Evolutionary conservation across 1,139 yeast genomes (phyloP), one percentile per base, ranked within the genome.

Genomic region (Taiozyma sp.): DNA sequence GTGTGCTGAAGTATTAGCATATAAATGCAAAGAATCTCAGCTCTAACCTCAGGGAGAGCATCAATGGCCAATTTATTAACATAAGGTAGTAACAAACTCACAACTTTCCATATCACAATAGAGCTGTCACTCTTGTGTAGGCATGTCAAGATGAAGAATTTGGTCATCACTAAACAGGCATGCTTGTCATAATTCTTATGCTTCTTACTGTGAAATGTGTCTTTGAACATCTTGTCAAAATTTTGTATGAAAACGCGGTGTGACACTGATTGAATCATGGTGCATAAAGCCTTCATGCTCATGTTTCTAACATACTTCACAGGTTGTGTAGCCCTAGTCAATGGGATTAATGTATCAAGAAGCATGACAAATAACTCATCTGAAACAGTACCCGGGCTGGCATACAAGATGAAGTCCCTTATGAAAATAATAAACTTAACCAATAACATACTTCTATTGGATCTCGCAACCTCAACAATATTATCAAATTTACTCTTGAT

Each of bases 351-450:
- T 2, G 54, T 29, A 41, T 60, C 62, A 4, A 59, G 7, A n/a
- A 60, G 46, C 2, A 42, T 51, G 9, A 51, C 41, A 30, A 50
- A 57, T 22, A 49, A 50, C 14, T 56, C 60, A 34, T 48, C 50
- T 1, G 48, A 43, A 34, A 55, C 42, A 2, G 49, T 48, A 8
- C 53, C 36, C 4, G 57, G 41, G 16, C 24, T 38, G 12, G 41
- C 61, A 50, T 52, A 62, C 46, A 51, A 57, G 3, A 57, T 58
- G 41, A 58, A 47, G 32, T 63, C 65, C 46, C 65, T 56, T 4
- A 57, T 36, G 43, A 63, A 61, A 4, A 61, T 30, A 6, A 63
- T 57, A 1, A 52, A 48, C 43, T 56, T 61, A 1, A 47, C 48
- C 30, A 58, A 40, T 2, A 63, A 52, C 29, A 51, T 51, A 6